Evolutionary conservation across 129 eudicot species (phyloP).

Genomic region (Mikania micrantha): DNA sequence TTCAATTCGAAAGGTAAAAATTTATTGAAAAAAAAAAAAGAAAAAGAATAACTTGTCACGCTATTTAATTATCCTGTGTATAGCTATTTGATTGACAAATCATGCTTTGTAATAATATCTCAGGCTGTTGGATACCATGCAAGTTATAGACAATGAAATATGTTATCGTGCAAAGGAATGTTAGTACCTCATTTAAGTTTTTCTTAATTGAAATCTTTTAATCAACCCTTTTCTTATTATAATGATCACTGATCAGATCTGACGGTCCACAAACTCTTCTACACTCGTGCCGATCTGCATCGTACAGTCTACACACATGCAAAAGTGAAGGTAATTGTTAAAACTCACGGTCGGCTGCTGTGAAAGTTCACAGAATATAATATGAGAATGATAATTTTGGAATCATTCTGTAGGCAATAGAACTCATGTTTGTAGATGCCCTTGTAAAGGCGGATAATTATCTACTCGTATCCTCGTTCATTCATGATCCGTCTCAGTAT

Average conservation of each 20-base stretch:
- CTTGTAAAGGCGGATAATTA: constrained; percentile 53
- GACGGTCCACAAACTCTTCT: constrained; percentile 71
- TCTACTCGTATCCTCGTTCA: constrained; percentile 41
- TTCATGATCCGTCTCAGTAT: constrained; percentile 69
- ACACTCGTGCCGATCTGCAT: constrained; percentile 81
- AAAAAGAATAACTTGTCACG: constrained; percentile 4
- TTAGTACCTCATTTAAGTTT: constrained; percentile 31
- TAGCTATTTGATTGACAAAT: neutral
- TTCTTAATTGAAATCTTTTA: neutral
- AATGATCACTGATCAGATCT: constrained; percentile 46
- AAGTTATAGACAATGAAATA: constrained; percentile 80
- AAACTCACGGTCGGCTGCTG: neutral
- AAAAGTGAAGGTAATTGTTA: constrained; percentile 71
- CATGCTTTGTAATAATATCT: constrained; percentile 24
- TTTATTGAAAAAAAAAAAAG: too few relatives aligned
- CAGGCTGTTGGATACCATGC: constrained; percentile 84
- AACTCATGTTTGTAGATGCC: constrained; percentile 89
- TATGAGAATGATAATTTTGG: neutral
- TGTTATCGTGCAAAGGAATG: constrained; percentile 94
- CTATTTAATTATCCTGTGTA: neutral
- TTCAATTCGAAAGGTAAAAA: constrained; percentile 65
- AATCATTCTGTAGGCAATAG: constrained; percentile 54
- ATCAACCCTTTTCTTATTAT: neutral
- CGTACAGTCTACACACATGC: constrained; percentile 89
- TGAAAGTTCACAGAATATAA: neutral